phyloP scores from a whole-genome alignment of 2,329 filamentous ascomycete species.

The Leptodontidium sp. region DNA sequence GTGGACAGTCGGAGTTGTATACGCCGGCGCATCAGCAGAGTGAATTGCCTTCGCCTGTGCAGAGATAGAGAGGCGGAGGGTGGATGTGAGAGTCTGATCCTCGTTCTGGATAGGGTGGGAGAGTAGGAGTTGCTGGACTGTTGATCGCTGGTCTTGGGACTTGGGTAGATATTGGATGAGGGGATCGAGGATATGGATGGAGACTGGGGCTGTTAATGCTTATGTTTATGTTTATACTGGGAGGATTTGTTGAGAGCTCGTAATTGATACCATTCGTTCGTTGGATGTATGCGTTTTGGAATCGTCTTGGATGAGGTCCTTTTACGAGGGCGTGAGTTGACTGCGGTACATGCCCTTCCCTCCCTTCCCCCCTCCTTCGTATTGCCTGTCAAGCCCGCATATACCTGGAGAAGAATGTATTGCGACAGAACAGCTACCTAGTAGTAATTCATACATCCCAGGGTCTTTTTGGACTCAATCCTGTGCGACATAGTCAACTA shows the following conservation, averaged over 20 bases:
- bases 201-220: neutral
- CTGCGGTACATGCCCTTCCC: neutral
- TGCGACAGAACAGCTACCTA: too few relatives aligned
- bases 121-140: too few relatives aligned
- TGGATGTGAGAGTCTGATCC: too few relatives aligned
- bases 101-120: too few relatives aligned
- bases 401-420: too few relatives aligned
- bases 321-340: neutral
- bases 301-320: too few relatives aligned
- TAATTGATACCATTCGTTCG: neutral
- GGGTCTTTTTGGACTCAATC: too few relatives aligned
- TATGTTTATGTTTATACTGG: neutral
- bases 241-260: neutral
- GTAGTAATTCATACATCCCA: too few relatives aligned
- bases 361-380: neutral
- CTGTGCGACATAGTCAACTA: neutral
- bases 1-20: conserved; percentile 1
- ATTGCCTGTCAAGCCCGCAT: neutral
- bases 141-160: too few relatives aligned
- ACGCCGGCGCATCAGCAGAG: conserved; percentile 2
- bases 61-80: neutral
- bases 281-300: neutral
- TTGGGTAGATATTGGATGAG: neutral
- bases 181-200: neutral
- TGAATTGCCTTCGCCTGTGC: conserved; percentile 5